Evolutionary conservation across 1,284 basidiomycete species (phyloP).

Genomic region (Marasmius fiardii): DNA sequence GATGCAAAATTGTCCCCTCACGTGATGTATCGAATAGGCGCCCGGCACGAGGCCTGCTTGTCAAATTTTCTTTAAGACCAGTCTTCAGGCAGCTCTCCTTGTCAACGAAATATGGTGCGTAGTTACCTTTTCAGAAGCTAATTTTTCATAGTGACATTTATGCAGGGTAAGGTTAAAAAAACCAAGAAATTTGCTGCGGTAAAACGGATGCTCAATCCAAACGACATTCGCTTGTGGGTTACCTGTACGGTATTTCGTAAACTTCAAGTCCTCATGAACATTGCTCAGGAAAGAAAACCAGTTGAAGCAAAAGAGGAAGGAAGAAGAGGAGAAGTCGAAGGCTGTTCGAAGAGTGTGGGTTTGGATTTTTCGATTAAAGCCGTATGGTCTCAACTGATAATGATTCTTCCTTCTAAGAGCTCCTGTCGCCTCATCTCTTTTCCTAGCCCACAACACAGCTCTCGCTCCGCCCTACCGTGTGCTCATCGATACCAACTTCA

Average conservation of each 20-base stretch:
- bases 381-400: background rate
- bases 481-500: slow-evolving; percentile 99
- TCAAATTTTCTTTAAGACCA: no score
- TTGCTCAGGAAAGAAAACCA: slow-evolving; percentile 73
- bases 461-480: slow-evolving; percentile 97
- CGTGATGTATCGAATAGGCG: no score
- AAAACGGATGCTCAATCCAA: slow-evolving; percentile 94
- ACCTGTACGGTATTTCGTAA: background rate
- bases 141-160: background rate
- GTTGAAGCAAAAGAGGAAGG: slow-evolving; percentile 74
- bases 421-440: slow-evolving; percentile 86
- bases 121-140: background rate
- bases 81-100: no score
- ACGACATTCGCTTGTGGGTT: slow-evolving; percentile 87
- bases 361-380: slow-evolving; percentile 4
- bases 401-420: slow-evolving; percentile 43
- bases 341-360: slow-evolving; percentile 70
- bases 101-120: background rate
- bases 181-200: slow-evolving; percentile 94
- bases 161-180: slow-evolving; percentile 93
- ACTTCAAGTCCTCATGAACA: slow-evolving; percentile 9
- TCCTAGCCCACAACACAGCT: slow-evolving; percentile 94
- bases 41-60: no score
- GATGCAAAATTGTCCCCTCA: no score
- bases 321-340: slow-evolving; percentile 71